phyloP scores from a whole-genome alignment of 2,329 filamentous ascomycete species.

The Rhynchosporium agropyri region DNA sequence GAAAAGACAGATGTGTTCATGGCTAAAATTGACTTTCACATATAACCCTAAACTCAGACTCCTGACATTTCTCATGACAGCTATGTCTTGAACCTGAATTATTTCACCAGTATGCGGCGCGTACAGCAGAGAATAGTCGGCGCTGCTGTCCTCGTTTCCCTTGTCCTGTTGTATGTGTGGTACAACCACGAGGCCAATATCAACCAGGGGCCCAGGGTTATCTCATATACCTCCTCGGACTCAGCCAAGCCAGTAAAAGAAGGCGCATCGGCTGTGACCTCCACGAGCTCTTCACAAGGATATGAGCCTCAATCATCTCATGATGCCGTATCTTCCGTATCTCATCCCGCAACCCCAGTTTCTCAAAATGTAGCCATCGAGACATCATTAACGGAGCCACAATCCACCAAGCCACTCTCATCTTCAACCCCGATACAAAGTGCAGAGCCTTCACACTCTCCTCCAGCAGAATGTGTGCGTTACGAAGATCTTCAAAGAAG shows the following conservation, averaged over 20 bases:
- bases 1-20: background rate
- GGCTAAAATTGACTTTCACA: slow-evolving; percentile 3
- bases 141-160: slow-evolving; percentile 18
- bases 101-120: slow-evolving; percentile 12
- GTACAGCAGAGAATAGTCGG: slow-evolving; percentile 22
- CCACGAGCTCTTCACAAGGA: slow-evolving; percentile 6
- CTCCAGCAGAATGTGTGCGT: slow-evolving; percentile 27
- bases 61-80: slow-evolving; percentile 8
- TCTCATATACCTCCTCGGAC: background rate
- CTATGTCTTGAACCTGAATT: background rate
- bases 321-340: background rate
- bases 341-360: slow-evolving; percentile 3
- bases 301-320: background rate
- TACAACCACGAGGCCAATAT: slow-evolving; percentile 15
- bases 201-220: slow-evolving; percentile 16
- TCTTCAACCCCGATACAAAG: background rate
- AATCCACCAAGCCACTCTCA: background rate
- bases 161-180: slow-evolving; percentile 23
- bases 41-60: background rate
- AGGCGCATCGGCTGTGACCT: background rate
- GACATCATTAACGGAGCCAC: background rate
- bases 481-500: slow-evolving; percentile 33
- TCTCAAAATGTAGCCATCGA: slow-evolving; percentile 12
- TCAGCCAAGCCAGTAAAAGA: slow-evolving; percentile 1
- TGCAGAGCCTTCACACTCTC: slow-evolving; percentile 9